Evolutionary conservation across 140 eudicot genomes (phyloP), one percentile per base, ranked within the genome.

Genomic region (Flaveria floridana): DNA sequence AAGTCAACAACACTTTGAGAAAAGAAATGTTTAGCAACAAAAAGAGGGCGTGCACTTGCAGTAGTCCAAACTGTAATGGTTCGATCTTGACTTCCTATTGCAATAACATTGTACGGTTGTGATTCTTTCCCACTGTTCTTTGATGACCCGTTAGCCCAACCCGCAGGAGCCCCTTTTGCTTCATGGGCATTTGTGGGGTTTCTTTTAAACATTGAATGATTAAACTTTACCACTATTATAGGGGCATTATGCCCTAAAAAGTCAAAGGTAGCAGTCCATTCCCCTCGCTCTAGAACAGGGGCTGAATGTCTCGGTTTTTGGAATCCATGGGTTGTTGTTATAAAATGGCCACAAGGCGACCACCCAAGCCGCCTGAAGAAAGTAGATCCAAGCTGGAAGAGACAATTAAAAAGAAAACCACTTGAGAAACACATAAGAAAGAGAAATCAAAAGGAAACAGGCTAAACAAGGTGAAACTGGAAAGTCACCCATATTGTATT

Each of bases 61-160:
- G 99, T 95, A 2, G 95, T 95, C 99, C 99, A 95, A 12, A 95
- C 97, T 16, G 99, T 95, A 68, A 95, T 91, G n/a, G 99, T 95
- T 26, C 97, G 92, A 69, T 95, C 99, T 81, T 95, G 99, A 83
- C 99, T 95, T 28, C 99, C 99, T 25, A 95, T 95, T 11, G 99
- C 97, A 51, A 95, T 95, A 52, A 95, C 87, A 83, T 95, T 95
- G 83, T 88, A 95, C 8, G 99, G 95, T 74, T 85, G 95, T 15
- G 82, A 79, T 79, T 91, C 99, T 84, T 95, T 89, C 53, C 89
- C 97, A 64, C 82, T 86, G 16, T 80, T 76, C 78, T 91, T 91
- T 3, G 90, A 70, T 75, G 85, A 71, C 68, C 96, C 96, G 77
- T 95, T 88, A 10, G 87, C 80, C 97, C 99, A 87, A 23, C 97